Percentiles rank a stretch among this genome's conserved stretches.
Conservation (phyloP, 164 flowering plant species). For the Kingdonia uniflora region DNA sequence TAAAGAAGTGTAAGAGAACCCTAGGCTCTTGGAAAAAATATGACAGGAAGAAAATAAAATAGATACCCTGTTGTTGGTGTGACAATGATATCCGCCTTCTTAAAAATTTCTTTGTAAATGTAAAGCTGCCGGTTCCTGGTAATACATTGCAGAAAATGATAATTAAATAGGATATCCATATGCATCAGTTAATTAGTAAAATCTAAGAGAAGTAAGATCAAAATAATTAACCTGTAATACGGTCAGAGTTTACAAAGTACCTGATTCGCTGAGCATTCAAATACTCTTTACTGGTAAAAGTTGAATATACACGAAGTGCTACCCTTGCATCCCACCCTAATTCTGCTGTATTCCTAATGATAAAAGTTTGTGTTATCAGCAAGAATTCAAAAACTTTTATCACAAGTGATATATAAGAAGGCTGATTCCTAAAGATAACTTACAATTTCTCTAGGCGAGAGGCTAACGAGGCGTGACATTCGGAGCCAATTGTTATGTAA, state of each 20-base stretch:
- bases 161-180: background rate
- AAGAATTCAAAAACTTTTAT: background rate
- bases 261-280: constrained; percentile 85
- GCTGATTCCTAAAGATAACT: constrained; percentile 11
- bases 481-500: constrained; percentile 76
- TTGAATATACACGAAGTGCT: constrained; percentile 50
- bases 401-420: background rate
- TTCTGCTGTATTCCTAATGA: constrained; percentile 37
- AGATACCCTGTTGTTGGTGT: constrained; percentile 81
- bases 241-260: constrained; percentile 19
- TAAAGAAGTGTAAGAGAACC: background rate
- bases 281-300: constrained; percentile 71
- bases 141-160: background rate
- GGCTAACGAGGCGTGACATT: constrained; percentile 47
- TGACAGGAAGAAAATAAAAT: background rate
- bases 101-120: constrained; percentile 49
- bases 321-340: constrained; percentile 82
- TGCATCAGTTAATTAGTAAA: background rate
- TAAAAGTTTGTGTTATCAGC: constrained; percentile 14
- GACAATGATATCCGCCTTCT: constrained; percentile 83
- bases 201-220: background rate
- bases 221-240: background rate
- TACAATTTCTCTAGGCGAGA: constrained; percentile 49
- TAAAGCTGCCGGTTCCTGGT: constrained; percentile 73
- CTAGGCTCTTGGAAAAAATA: background rate